A percentile compares a stretch with the other conserved stretches of the same genome.
Evolutionary conservation across 139 green algal species (phyloP).

Genomic region (Chloropicon primus): DNA sequence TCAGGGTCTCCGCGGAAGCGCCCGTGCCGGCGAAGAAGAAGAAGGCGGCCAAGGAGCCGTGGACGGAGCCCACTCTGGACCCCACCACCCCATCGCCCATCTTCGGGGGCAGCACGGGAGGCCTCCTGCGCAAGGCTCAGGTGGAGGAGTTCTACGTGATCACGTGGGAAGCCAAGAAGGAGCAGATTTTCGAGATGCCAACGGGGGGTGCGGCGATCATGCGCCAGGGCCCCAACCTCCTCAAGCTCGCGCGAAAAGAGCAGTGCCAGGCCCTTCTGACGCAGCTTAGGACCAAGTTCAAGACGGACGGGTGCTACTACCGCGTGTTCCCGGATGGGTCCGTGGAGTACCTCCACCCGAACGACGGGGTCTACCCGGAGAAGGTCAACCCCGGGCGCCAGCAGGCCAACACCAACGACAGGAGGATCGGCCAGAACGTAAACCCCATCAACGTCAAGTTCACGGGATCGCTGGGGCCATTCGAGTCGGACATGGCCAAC

Average conservation of each 20-base stretch:
- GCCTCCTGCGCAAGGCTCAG: slow-evolving; percentile 90
- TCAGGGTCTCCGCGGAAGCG: not conserved
- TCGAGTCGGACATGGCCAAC: not conserved
- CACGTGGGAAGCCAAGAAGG: slow-evolving; percentile 91
- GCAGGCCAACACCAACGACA: slow-evolving; percentile 74
- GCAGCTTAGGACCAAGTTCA: slow-evolving; percentile 97
- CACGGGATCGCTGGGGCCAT: slow-evolving; percentile 57
- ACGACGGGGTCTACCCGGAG: slow-evolving; percentile 97
- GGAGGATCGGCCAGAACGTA: slow-evolving; percentile 89
- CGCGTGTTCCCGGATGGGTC: not conserved
- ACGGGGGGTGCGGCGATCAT: slow-evolving; percentile 97
- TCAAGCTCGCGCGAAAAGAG: slow-evolving; percentile 99
- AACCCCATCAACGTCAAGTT: slow-evolving; percentile 73
- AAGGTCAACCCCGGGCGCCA: slow-evolving; percentile 92
- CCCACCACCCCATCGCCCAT: slow-evolving; percentile 83
- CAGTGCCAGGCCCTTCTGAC: slow-evolving; percentile 91
- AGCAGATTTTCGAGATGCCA: slow-evolving; percentile 99
- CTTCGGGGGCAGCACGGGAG: slow-evolving; percentile 94
- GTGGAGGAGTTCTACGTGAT: slow-evolving; percentile 95
- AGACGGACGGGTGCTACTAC: slow-evolving; percentile 85
- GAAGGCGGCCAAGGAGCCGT: slow-evolving; percentile 33
- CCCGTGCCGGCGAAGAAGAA: slow-evolving; percentile 19
- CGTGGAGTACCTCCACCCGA: slow-evolving; percentile 92
- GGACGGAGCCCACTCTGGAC: slow-evolving; percentile 71
- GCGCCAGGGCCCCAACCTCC: slow-evolving; percentile 92